phyloP scores from a whole-genome alignment of 2,329 filamentous ascomycete genomes.

The Thermoascus crustaceus region DNA sequence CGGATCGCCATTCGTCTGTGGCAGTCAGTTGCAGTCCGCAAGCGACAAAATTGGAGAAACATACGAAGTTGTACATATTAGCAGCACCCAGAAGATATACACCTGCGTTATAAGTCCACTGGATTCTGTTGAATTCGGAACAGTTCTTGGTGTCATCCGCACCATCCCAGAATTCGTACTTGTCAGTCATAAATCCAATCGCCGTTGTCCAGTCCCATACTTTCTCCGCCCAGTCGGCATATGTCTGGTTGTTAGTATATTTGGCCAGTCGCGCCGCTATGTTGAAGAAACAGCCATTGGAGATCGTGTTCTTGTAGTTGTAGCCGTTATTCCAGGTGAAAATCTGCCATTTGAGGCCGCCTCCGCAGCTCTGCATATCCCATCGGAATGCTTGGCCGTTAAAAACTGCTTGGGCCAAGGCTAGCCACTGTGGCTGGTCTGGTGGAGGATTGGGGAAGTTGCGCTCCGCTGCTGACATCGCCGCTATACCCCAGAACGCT shows the following conservation, averaged over 20 bases:
- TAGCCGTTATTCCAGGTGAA: constrained; percentile 68
- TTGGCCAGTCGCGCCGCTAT: constrained; percentile 67
- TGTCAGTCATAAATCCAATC: constrained; percentile 10
- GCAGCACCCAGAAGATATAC: constrained; percentile 53
- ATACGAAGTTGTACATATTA: constrained; percentile 58
- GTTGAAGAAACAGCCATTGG: constrained; percentile 77
- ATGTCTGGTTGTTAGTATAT: constrained; percentile 55
- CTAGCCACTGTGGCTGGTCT: constrained; percentile 27
- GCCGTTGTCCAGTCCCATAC: constrained; percentile 54
- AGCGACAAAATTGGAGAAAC: constrained; percentile 10
- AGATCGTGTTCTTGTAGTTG: constrained; percentile 74
- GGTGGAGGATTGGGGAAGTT: constrained; percentile 27
- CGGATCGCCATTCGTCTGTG: constrained; percentile 19
- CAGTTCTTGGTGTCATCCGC: constrained; percentile 51
- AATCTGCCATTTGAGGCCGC: constrained; percentile 76
- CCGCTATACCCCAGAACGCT: constrained; percentile 50
- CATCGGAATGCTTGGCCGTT: constrained; percentile 62
- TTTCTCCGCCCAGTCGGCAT: constrained; percentile 53
- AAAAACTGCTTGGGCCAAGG: constrained; percentile 63
- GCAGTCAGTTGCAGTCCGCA: constrained; percentile 2
- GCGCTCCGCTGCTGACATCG: constrained; percentile 48
- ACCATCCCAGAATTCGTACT: constrained; percentile 10
- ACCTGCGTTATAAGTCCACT: constrained; percentile 60
- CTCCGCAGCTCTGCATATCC: constrained; percentile 59
- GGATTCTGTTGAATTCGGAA: constrained; percentile 50